A percentile compares a stretch with the other conserved stretches of the same genome.
Conservation (phyloP, 73 alveolate genomes). For the Tetrahymena elliotti region DNA sequence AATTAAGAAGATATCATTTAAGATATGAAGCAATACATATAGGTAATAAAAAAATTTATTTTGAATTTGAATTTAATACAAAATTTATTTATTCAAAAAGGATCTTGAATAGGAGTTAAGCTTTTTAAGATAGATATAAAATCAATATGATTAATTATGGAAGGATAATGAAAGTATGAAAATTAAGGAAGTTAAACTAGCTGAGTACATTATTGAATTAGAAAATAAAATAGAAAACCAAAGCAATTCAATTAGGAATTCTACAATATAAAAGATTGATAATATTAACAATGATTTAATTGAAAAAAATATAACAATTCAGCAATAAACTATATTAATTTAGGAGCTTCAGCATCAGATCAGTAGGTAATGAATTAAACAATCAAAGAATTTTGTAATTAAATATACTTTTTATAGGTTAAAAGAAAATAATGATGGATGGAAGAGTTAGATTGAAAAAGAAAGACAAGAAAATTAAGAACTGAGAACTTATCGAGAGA, state of each 20-base stretch:
- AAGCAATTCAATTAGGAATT: background rate
- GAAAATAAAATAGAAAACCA: background rate
- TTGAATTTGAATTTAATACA: background rate
- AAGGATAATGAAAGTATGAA: background rate
- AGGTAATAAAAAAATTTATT: background rate
- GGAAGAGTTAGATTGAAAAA: background rate
- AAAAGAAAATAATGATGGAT: background rate
- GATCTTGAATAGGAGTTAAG: background rate
- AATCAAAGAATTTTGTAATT: background rate
- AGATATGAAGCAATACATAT: background rate
- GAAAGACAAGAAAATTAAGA: background rate
- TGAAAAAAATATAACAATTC: background rate
- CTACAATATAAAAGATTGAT: background rate
- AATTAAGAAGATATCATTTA: background rate
- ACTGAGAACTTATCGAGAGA: background rate
- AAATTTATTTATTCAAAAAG: background rate
- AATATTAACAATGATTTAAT: background rate
- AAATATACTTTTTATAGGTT: background rate
- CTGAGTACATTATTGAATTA: background rate
- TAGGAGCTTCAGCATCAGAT: background rate
- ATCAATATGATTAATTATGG: background rate
- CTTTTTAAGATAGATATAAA: background rate
- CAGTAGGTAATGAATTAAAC: background rate
- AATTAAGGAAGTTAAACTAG: background rate
- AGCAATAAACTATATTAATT: background rate